phyloP scores from a whole-genome alignment of 2,329 filamentous ascomycete genomes.

The Dactylonectria macrodidyma region DNA sequence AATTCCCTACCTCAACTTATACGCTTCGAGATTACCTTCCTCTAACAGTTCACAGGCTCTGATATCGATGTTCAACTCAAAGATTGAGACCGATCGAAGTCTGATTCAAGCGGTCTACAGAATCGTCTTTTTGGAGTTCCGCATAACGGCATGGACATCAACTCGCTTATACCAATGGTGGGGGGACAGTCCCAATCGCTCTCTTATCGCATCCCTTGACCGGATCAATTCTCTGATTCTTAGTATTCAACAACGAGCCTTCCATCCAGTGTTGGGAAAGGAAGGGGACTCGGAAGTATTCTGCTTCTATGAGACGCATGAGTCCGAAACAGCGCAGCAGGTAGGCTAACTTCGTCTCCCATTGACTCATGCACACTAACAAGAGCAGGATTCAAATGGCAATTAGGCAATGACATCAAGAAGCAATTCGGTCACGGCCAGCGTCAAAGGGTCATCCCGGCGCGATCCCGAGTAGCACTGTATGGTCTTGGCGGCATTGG shows the following conservation, averaged over 20 bases:
- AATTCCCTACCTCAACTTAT: neutral
- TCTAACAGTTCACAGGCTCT: constrained; percentile 14
- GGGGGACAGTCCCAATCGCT: constrained; percentile 26
- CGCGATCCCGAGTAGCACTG: constrained; percentile 18
- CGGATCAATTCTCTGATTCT: constrained; percentile 22
- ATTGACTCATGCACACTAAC: neutral
- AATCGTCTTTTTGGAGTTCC: constrained; percentile 34
- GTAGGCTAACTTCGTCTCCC: constrained; percentile 16
- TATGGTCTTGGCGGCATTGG: constrained; percentile 25
- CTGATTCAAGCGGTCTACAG: constrained; percentile 17
- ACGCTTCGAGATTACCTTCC: neutral
- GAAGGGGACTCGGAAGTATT: constrained; percentile 36
- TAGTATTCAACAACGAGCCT: constrained; percentile 15
- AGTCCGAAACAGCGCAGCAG: constrained; percentile 43
- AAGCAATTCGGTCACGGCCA: constrained; percentile 18
- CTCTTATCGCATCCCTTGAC: constrained; percentile 23
- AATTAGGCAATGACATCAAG: constrained; percentile 39
- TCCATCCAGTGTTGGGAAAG: constrained; percentile 24
- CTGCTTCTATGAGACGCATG: constrained; percentile 45
- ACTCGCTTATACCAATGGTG: constrained; percentile 28
- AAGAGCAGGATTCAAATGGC: constrained; percentile 34
- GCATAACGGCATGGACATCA: constrained; percentile 28
- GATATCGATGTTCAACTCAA: constrained; percentile 15
- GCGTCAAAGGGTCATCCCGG: neutral
- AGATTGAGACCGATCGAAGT: neutral